A percentile compares a stretch with the other conserved stretches of the same genome.
These are phyloP conservation scores for Rhizoclosmatium sp. DNA, from an alignment of 192 early-diverging fungal genomes.

Conservation along the genomic window DNA sequence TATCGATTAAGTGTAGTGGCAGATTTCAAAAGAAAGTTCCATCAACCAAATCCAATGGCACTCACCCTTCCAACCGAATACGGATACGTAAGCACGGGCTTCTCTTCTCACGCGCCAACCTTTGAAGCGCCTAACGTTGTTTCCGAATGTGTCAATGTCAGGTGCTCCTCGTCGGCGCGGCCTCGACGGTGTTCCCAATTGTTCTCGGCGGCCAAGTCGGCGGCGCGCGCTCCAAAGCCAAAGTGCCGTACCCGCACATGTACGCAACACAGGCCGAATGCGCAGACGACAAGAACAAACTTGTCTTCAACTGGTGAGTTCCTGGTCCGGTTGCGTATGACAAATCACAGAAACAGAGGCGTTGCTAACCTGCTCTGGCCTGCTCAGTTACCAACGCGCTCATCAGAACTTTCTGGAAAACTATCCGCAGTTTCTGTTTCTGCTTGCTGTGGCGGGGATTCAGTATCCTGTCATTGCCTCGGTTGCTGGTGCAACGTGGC, in stretches of 20 bases:
- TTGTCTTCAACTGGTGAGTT: slow-evolving; percentile 72
- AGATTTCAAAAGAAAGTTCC: too few relatives aligned
- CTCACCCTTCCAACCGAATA: too few relatives aligned
- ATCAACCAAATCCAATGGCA: too few relatives aligned
- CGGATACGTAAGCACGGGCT: too few relatives aligned
- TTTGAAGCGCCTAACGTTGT: neutral
- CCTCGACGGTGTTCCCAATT: neutral
- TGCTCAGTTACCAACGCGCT: slow-evolving; percentile 46
- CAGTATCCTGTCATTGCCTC: slow-evolving; percentile 64
- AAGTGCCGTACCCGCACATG: slow-evolving; percentile 71
- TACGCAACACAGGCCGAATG: slow-evolving; percentile 17
- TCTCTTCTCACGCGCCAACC: too few relatives aligned
- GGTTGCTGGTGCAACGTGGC: slow-evolving; percentile 59
- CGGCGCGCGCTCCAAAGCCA: slow-evolving; percentile 61
- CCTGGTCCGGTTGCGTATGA: slow-evolving; percentile 65
- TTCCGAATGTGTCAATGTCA: slow-evolving; percentile 66
- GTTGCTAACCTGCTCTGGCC: slow-evolving; percentile 32
- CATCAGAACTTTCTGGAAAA: slow-evolving; percentile 75
- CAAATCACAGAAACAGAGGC: slow-evolving; percentile 67
- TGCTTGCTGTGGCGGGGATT: slow-evolving; percentile 62
- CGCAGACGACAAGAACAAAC: slow-evolving; percentile 68
- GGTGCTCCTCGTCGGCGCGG: slow-evolving; percentile 1
- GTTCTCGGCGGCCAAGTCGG: slow-evolving; percentile 62
- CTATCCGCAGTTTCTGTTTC: slow-evolving; percentile 61
- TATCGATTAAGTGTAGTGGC: too few relatives aligned